A percentile compares a stretch with the other conserved stretches of the same genome.
These are phyloP conservation scores for Boletus putidus DNA, from an alignment of 1,284 basidiomycete species.

Conservation along the genomic window DNA sequence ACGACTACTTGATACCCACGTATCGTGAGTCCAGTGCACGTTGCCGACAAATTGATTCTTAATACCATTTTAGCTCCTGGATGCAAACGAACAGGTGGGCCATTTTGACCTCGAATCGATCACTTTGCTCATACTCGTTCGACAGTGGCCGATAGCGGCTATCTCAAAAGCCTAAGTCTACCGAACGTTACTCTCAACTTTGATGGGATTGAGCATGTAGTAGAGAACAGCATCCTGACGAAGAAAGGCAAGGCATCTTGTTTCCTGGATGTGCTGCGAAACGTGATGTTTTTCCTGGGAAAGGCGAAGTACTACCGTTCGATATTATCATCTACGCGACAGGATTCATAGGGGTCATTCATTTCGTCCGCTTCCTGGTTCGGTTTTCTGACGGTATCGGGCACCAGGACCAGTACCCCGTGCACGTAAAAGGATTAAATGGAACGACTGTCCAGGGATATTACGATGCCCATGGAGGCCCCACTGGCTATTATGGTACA, in stretches of 20 bases:
- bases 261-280: background rate
- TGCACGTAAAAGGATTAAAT: slow-evolving; percentile 34
- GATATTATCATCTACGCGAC: slow-evolving; percentile 40
- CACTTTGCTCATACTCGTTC: slow-evolving; percentile 1
- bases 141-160: slow-evolving; percentile 42
- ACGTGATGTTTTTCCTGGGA: background rate
- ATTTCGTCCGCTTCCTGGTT: background rate
- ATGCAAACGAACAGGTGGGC: slow-evolving; percentile 41
- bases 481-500: slow-evolving; percentile 40
- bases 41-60: background rate
- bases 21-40: slow-evolving; percentile 34
- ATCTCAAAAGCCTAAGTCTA: slow-evolving; percentile 42
- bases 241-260: slow-evolving; percentile 34
- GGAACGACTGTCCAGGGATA: slow-evolving; percentile 37
- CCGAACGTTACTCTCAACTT: slow-evolving; percentile 46
- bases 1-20: slow-evolving; percentile 39
- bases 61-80: slow-evolving; percentile 33
- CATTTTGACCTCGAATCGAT: background rate
- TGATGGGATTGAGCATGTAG: slow-evolving; percentile 42
- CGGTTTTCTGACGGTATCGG: slow-evolving; percentile 1
- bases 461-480: slow-evolving; percentile 39
- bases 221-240: slow-evolving; percentile 41
- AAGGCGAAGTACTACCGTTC: slow-evolving; percentile 32
- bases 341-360: slow-evolving; percentile 34
- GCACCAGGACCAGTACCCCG: slow-evolving; percentile 30